Conservation (phyloP, 176 grass and related monocot species). For the Puya raimondii region DNA sequence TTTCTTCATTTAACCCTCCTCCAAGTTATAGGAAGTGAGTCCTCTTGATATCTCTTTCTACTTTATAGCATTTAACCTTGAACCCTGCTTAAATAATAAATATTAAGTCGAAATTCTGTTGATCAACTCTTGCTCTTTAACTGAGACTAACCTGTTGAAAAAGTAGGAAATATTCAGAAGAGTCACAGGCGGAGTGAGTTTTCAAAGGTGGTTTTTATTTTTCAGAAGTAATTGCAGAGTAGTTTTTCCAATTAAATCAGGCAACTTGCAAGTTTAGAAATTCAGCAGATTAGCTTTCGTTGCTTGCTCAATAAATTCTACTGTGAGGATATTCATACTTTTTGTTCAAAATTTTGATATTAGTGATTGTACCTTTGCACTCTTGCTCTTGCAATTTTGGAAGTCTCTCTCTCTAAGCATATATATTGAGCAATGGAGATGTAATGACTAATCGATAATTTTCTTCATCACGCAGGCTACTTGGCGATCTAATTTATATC, state of each 20-base stretch:
- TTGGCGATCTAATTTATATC: conserved; percentile 94
- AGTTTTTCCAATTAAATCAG: too few relatives aligned
- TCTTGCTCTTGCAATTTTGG: not conserved
- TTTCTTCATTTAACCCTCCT: conserved; percentile 96
- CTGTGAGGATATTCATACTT: not conserved
- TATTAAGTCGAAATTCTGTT: not conserved
- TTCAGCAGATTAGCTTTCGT: not conserved
- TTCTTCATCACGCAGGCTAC: conserved; percentile 44
- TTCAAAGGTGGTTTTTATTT: too few relatives aligned
- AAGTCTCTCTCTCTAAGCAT: not conserved
- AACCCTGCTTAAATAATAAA: not conserved
- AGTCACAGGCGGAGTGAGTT: too few relatives aligned
- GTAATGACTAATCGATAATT: not conserved
- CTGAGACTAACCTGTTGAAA: too few relatives aligned
- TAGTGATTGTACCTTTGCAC: not conserved
- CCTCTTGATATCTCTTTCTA: conserved; percentile 1
- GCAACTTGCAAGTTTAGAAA: too few relatives aligned
- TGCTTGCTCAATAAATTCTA: not conserved
- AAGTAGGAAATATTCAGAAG: too few relatives aligned
- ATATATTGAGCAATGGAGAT: not conserved
- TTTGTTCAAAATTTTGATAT: not conserved
- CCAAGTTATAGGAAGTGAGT: conserved; percentile 82
- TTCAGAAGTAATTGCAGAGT: too few relatives aligned
- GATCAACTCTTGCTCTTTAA: too few relatives aligned
- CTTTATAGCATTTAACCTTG: not conserved